Evolutionary conservation across 2,329 filamentous ascomycete species (phyloP), one percentile per base, ranked within the genome.

Genomic region (Rhynchosporium agropyri): DNA sequence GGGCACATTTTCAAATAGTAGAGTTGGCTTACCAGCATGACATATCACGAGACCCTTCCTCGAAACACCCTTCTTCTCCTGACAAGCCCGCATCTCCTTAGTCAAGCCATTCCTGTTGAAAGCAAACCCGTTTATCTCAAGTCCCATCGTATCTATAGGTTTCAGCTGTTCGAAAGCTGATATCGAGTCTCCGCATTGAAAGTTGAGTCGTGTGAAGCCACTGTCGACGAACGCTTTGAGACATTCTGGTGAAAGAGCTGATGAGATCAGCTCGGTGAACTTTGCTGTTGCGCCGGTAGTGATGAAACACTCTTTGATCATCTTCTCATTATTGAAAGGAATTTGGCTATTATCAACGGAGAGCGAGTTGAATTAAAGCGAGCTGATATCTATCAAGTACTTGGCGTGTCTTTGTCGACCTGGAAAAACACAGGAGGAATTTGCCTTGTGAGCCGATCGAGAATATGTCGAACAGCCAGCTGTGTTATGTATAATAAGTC

Each of bases 211-310:
- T 0, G 88, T 91, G 76, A 90, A 97, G 50, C 82, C 81, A 10
- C 83, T 75, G 2, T 77, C 71, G 10, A 75, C 72, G 12, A 98
- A 82, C 4, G 82, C 79, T 5, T 79, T 69, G 65, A 96, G 80
- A 72, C 95, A 93, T 0, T 75, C 70, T 0, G 82, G 77, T 20
- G 81, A 78, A 5, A 96, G 78, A 10, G 89, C 84, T 38, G 88
- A 84, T 49, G 82, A 77, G 61, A 97, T 83, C 2, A 99, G 84
- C 6, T 81, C 76, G 58, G 83, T 81, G 77, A 99, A 99, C 26
- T 89, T 85, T 15, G 93, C 92, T 0, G 94, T 99, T 5, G 95
- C 94, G 62, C 95, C 95, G 36, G 97, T 89, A 0, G 95, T 98
- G 61, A 97, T 89, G 68, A 99, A 90, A 74, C 91, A 95, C 59